Conservation (phyloP, 352 stramenopile genomes). For the Globisporangium barbulae region DNA sequence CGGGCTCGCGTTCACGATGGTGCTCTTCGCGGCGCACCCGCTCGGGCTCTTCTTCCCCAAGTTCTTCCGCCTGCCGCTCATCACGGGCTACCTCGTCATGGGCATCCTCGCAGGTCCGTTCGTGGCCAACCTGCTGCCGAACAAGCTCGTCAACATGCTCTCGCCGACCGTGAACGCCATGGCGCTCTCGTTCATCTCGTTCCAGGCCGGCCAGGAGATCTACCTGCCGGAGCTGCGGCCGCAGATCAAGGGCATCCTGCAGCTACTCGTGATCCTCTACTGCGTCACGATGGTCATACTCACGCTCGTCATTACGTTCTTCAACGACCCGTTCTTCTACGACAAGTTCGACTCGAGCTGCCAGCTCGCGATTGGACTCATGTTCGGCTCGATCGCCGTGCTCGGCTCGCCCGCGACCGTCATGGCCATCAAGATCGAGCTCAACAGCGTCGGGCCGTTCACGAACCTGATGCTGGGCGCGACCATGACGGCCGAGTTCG, state of each 20-base stretch:
- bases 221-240: constrained; percentile 60
- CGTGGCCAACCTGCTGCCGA: constrained; percentile 43
- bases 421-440: constrained; percentile 78
- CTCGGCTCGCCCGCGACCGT: constrained; percentile 60
- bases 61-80: constrained; percentile 53
- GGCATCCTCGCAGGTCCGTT: constrained; percentile 58
- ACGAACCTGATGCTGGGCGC: constrained; percentile 72
- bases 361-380: constrained; percentile 61
- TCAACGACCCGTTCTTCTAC: constrained; percentile 61
- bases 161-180: constrained; percentile 53
- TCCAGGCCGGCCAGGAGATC: constrained; percentile 70
- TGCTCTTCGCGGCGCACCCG: constrained; percentile 51
- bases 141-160: constrained; percentile 36
- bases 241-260: constrained; percentile 61
- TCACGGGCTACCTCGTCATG: constrained; percentile 63
- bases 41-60: constrained; percentile 57
- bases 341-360: constrained; percentile 39
- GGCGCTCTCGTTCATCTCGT: constrained; percentile 73
- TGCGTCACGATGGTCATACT: constrained; percentile 50
- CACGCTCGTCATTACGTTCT: constrained; percentile 37
- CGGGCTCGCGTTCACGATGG: constrained; percentile 47
- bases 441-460: constrained; percentile 70
- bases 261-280: constrained; percentile 49
- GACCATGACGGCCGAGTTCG: constrained; percentile 69
- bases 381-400: constrained; percentile 74